These are phyloP conservation scores for Apophysomyces elegans DNA, from an alignment of 371 early-diverging fungal species.

Conservation along the genomic window DNA sequence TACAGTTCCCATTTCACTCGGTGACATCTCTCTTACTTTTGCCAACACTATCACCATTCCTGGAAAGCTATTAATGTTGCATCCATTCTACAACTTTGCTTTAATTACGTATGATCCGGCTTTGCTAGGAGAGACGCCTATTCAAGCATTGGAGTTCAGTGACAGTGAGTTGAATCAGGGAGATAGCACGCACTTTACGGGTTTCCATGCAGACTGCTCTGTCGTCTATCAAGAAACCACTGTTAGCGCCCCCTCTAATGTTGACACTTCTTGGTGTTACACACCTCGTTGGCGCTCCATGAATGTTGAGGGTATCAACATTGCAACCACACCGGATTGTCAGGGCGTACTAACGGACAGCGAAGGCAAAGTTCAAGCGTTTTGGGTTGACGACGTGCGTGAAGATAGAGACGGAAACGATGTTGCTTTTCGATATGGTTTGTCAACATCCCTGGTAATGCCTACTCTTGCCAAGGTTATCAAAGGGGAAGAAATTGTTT, in stretches of 20 bases:
- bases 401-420: constrained; percentile 70
- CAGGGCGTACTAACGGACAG: constrained; percentile 71
- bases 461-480: constrained; percentile 45
- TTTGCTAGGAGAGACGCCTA: constrained; percentile 75
- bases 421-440: constrained; percentile 66
- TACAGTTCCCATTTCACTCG: constrained; percentile 76
- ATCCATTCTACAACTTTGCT: constrained; percentile 84
- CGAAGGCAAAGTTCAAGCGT: constrained; percentile 69
- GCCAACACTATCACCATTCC: constrained; percentile 81
- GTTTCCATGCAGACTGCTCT: constrained; percentile 59
- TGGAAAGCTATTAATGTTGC: constrained; percentile 71
- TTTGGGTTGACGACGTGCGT: constrained; percentile 77
- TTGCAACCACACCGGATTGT: constrained; percentile 57
- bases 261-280: constrained; percentile 64
- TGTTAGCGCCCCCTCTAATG: constrained; percentile 60
- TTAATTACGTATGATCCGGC: constrained; percentile 75
- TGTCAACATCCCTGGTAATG: constrained; percentile 45
- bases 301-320: constrained; percentile 78
- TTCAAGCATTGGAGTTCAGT: constrained; percentile 63
- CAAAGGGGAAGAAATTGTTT: constrained; percentile 43
- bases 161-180: constrained; percentile 63
- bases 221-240: constrained; percentile 61
- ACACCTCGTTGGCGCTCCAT: constrained; percentile 72
- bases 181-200: constrained; percentile 66
- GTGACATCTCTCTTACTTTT: constrained; percentile 81